Evolutionary conservation across 2,329 filamentous ascomycete genomes (phyloP), one percentile per base, ranked within the genome.

Genomic region (Colletotrichum paranaense): DNA sequence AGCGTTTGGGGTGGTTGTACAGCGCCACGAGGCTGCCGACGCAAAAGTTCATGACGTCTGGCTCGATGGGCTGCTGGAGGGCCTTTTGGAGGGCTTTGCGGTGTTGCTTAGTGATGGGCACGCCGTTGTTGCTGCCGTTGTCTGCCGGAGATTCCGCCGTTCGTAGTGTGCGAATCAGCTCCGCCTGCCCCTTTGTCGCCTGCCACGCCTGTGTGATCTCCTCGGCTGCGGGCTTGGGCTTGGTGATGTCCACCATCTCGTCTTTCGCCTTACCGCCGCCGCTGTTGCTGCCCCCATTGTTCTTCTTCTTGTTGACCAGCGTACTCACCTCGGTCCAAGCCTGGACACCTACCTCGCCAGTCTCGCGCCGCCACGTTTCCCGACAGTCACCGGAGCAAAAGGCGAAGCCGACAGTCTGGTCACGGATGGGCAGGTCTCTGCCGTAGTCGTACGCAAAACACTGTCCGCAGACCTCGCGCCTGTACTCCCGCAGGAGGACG

Each of bases 391-490:
- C 16, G 16, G 70, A 73, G 42, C 70, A 73, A 32, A 73, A 73
- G 11, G 60, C 70, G 24, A 73, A 73, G 4, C 70, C 70, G 9
- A 72, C 69, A 32, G 53, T n/a, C 19, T 55, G 38, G 55, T 73
- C 70, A 12, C 67, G 67, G 11, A 70, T 35, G 11, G 24, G 5
- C 59, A 73, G 35, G 60, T 65, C 67, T 26, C 67, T 38, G 60
- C 70, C 70, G 55, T 65, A 64, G 55, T 73, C 67, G 46, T 73
- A 73, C 6, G 30, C 55, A 16, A 73, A 73, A 55, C 70, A 73
- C 60, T 65, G 67, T 5, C 66, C 67, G 46, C 70, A 73, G 42
- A 73, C 70, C 32, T 73, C 70, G n/a, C 70, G 70, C 42, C 67
- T 58, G 46, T 73, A 73, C 46, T 73, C 70, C 7, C 67, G 70